Evolutionary conservation across 2,329 filamentous ascomycete genomes (phyloP).

Genomic region (Xylariaceae sp.): DNA sequence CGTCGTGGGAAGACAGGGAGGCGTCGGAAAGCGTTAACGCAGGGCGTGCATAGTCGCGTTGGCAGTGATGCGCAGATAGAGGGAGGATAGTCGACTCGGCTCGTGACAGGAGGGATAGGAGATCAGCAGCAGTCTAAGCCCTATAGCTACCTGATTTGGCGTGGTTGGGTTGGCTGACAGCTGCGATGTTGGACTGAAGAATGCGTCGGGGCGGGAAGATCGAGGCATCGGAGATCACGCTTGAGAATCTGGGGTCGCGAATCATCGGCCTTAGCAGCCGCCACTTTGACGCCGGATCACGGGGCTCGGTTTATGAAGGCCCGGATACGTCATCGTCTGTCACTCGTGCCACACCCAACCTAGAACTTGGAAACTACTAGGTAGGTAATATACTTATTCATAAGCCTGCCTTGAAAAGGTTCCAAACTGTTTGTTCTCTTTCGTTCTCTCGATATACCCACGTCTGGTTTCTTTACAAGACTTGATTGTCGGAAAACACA

Average conservation of each 20-base stretch:
- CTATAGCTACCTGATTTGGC: too few relatives aligned
- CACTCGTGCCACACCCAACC: neutral
- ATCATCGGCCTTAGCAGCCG: constrained; percentile 19
- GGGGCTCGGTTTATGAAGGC: constrained; percentile 9
- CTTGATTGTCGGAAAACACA: too few relatives aligned
- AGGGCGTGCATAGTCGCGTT: constrained; percentile 20
- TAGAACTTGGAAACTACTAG: too few relatives aligned
- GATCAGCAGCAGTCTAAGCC: neutral
- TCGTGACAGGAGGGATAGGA: constrained; percentile 3
- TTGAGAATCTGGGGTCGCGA: constrained; percentile 12
- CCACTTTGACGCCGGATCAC: constrained; percentile 27
- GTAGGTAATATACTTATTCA: neutral
- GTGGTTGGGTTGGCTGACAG: neutral
- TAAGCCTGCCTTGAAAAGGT: neutral
- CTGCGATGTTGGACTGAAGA: too few relatives aligned
- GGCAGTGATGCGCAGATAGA: neutral
- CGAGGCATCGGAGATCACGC: neutral
- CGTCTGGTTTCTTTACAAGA: too few relatives aligned
- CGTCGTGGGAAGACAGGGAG: constrained; percentile 13
- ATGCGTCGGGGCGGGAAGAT: neutral
- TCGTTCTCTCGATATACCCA: too few relatives aligned
- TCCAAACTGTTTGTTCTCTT: too few relatives aligned
- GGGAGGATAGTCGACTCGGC: too few relatives aligned
- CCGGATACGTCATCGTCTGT: constrained; percentile 24
- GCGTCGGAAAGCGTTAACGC: constrained; percentile 10